Evolutionary conservation across 2,329 filamentous ascomycete species (phyloP), one percentile per base, ranked within the genome.

Genomic region (Trichoderma sp.): DNA sequence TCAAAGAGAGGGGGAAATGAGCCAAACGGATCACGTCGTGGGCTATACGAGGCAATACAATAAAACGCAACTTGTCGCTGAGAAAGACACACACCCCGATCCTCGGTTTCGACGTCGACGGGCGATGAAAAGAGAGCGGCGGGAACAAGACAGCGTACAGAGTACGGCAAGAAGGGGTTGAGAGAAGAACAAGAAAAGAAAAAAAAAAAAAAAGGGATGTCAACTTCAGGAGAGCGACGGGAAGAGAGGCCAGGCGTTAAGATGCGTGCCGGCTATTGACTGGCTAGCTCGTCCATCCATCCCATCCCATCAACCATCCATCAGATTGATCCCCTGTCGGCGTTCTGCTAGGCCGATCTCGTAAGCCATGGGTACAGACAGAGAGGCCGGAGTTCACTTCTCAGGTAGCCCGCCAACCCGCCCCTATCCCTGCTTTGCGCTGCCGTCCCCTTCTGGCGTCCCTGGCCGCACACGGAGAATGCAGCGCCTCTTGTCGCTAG

Each of bases 341-440:
- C 46, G 46, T 63, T 66, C 51, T 69, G 63, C 46, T 69, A 69
- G 68, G 68, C 68, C 68, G 68, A 69, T 69, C 68, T 69, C 68
- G 68, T 69, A 69, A 67, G 68, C 68, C 68, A 69, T 61, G 68
- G 68, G 63, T 69, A n/a, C n/a, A n/a, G n/a, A n/a, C n/a, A n/a
- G n/a, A 69, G 52, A 49, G 49, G 39, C 21, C 67, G 64, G 68
- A 69, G 68, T 64, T 66, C 63, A 69, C 56, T 68, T 51, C 68
- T 69, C 63, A 68, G 56, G 58, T 59, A 49, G 51, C 60, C 64
- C 28, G 54, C 59, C 68, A 56, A 37, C 59, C 63, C 28, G 52
- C 60, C 68, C 43, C 39, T 49, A 69, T 69, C 68, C 68, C 65
- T 67, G 68, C 68, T 49, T 56, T 46, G 32, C 39, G 54, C 60